Base-by-base conservation (phyloP, 2,329 filamentous ascomycete species). In the Zymoseptoria pseudotritici region DNA sequence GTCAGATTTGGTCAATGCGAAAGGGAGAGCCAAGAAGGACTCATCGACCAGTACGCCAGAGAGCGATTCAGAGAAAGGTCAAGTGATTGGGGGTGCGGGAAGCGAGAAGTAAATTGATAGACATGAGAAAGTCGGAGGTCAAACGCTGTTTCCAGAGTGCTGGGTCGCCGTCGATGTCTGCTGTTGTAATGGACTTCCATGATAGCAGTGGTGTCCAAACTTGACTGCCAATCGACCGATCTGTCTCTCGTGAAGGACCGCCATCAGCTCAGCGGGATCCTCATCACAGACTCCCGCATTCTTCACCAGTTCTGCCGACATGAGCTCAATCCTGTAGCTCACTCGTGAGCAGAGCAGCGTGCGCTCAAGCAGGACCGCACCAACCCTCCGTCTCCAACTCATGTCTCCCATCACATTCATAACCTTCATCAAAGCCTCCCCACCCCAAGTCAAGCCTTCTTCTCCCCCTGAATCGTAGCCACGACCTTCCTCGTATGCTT, bases 381-480 rank as follows among this genome's bases (percentile, higher is more conserved):
- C 4, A 17, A 5, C 36, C 11, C 36, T 42, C 17, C 10, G 5
- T 42, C 17, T 42, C 17, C 11, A 4, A 42, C 17, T 42, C 36
- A 42, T 42, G 36, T 42, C 4, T 42, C 11, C 36, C 36, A 17
- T 53, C 54, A n/a, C 20, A n/a, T 49, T 9, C 24, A 26, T 7
- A 26, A 26, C 6, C 21, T 26, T 26, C 24, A 19, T 11, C 22
- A n/a, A 20, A 7, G 1, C 49, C 52, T n/a, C 17, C n/a, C 11
- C 50, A n/a, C n/a, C 7, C 22, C 58, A 59, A 63, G 56, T 66
- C 64, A 66, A 56, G 57, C 1, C 22, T 50, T 62, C 77, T 83
- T 86, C 78, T 97, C 89, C 51, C 93, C 94, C 75, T 97, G 92
- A 63, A 97, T 95, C 1, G 94, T 97, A 57, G 93, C 93, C 63